Conservation (phyloP, 176 grass and related monocot genomes). For the Lolium multiflorum region DNA sequence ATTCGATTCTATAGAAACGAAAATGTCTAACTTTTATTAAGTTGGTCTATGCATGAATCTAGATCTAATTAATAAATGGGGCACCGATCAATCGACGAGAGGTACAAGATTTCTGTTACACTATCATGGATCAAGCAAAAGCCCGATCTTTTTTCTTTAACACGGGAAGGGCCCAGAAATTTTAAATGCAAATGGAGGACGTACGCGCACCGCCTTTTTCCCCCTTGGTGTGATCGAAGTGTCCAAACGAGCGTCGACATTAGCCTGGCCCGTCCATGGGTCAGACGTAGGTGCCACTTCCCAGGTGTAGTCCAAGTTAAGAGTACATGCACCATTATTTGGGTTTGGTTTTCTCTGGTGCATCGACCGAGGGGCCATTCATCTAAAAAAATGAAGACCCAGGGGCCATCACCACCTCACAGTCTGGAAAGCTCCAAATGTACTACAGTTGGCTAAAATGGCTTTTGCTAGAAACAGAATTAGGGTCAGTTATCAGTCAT, state of each 20-base stretch:
- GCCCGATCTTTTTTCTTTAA: not conserved
- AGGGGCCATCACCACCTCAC: not conserved
- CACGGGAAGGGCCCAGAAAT: too few relatives aligned
- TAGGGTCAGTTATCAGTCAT: too few relatives aligned
- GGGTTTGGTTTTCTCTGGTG: not conserved
- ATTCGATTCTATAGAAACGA: too few relatives aligned
- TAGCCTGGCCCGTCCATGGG: conserved; percentile 4
- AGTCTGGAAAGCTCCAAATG: not conserved
- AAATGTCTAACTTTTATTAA: too few relatives aligned
- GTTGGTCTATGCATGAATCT: too few relatives aligned
- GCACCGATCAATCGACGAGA: too few relatives aligned
- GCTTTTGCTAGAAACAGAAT: too few relatives aligned
- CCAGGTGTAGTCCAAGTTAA: not conserved
- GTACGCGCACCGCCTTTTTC: not conserved
- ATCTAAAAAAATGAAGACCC: not conserved
- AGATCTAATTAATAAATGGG: too few relatives aligned
- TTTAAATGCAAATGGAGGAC: not conserved
- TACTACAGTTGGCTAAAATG: too few relatives aligned
- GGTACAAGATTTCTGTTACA: too few relatives aligned
- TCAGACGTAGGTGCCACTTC: not conserved
- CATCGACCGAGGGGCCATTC: not conserved
- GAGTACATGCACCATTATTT: too few relatives aligned
- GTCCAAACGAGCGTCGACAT: conserved; percentile 18
- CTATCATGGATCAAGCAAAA: not conserved
- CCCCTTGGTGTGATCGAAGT: conserved; percentile 12